A percentile compares a stretch with the other conserved stretches of the same genome.
Conservation (phyloP, 129 eudicot genomes). For the Tagetes patula region DNA sequence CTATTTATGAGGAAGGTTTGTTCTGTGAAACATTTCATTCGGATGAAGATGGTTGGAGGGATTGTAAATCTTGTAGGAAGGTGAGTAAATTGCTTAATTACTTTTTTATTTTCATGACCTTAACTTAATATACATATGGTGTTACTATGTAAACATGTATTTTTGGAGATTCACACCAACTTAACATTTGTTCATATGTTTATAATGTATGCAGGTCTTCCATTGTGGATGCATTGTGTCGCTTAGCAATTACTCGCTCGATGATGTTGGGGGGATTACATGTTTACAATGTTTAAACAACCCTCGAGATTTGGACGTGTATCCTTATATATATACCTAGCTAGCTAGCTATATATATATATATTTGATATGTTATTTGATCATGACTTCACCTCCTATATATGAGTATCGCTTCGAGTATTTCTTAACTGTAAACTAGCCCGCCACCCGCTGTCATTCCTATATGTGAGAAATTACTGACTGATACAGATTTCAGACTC, state of each 20-base stretch:
- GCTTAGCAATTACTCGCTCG: conserved; percentile 40
- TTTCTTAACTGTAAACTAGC: conserved; percentile 47
- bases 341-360: background rate
- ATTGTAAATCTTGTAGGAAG: conserved; percentile 54
- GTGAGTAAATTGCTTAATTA: conserved; percentile 24
- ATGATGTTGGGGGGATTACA: conserved; percentile 58
- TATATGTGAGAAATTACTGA: conserved; percentile 47
- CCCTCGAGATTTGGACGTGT: conserved; percentile 33
- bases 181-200: conserved; percentile 3
- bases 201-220: conserved; percentile 39
- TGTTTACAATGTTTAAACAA: conserved; percentile 50
- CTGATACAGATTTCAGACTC: conserved; percentile 43
- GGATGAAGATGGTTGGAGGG: conserved; percentile 61
- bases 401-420: background rate
- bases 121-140: background rate
- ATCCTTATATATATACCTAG: conserved; percentile 25
- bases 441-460: conserved; percentile 34
- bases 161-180: background rate
- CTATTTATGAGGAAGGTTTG: conserved; percentile 48
- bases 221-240: conserved; percentile 72
- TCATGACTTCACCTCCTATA: background rate
- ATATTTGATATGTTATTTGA: background rate
- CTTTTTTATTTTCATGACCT: background rate
- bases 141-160: background rate
- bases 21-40: conserved; percentile 59